Conservation (phyloP, 2,329 filamentous ascomycete species). For the Penicillium sp. region DNA sequence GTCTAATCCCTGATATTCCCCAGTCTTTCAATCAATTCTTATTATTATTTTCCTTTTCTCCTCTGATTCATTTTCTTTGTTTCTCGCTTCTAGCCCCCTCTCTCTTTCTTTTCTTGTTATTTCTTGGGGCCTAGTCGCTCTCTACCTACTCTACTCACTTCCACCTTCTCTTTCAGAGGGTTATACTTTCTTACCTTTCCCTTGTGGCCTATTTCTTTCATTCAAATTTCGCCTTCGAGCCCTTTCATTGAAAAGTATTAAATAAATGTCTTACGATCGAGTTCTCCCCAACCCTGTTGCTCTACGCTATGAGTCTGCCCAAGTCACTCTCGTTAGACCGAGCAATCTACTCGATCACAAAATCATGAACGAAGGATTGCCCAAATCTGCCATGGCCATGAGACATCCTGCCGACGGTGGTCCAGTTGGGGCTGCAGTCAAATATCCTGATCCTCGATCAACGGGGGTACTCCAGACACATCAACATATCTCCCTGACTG, state of each 20-base stretch:
- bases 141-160: background rate
- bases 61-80: conserved; percentile 10
- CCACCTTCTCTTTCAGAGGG: conserved; percentile 19
- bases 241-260: conserved; percentile 16
- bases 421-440: conserved; percentile 17
- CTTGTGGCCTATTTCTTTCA: conserved; percentile 4
- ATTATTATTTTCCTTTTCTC: conserved; percentile 13
- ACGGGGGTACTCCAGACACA: conserved; percentile 24
- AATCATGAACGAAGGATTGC: conserved; percentile 39
- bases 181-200: conserved; percentile 10
- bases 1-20: conserved; percentile 1
- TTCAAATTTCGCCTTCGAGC: conserved; percentile 7
- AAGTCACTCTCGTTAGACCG: conserved; percentile 32
- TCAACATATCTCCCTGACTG: conserved; percentile 26
- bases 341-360: conserved; percentile 43
- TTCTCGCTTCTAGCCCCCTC: background rate
- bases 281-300: conserved; percentile 45
- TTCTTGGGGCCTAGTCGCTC: conserved; percentile 6
- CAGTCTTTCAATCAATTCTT: conserved; percentile 5
- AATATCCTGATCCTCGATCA: conserved; percentile 22
- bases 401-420: conserved; percentile 11
- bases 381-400: conserved; percentile 16
- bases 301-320: conserved; percentile 41
- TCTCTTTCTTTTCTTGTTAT: conserved; percentile 14
- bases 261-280: conserved; percentile 50